A percentile compares a stretch with the other conserved stretches of the same genome.
These are phyloP conservation scores for Debaryomyces prosopidis DNA, from an alignment of 805 yeast genomes.

Conservation along the genomic window DNA sequence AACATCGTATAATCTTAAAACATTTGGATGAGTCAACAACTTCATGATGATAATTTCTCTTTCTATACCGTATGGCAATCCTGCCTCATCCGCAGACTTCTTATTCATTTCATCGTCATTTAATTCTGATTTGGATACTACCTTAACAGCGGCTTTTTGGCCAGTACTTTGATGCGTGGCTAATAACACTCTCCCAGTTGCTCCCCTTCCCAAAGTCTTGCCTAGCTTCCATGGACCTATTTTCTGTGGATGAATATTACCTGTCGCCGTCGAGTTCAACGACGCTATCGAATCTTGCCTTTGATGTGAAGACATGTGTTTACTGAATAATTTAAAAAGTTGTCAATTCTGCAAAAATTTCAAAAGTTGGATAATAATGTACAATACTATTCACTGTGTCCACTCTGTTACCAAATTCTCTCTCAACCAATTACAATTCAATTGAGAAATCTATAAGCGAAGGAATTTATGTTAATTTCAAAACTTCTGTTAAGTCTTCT, in stretches of 20 bases:
- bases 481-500: neutral
- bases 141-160: constrained; percentile 80
- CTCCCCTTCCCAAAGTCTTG: constrained; percentile 77
- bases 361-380: neutral
- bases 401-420: neutral
- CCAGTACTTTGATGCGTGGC: constrained; percentile 72
- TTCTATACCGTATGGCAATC: constrained; percentile 92
- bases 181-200: constrained; percentile 76
- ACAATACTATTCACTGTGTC: neutral
- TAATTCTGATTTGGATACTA: constrained; percentile 66
- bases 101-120: constrained; percentile 23
- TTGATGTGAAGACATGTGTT: constrained; percentile 40
- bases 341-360: neutral
- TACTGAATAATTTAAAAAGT: neutral
- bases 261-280: constrained; percentile 44
- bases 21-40: constrained; percentile 88
- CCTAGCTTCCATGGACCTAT: constrained; percentile 87
- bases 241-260: constrained; percentile 46
- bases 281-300: constrained; percentile 65
- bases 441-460: neutral
- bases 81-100: constrained; percentile 35
- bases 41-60: constrained; percentile 98
- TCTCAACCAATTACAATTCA: neutral
- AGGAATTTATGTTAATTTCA: neutral
- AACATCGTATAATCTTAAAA: constrained; percentile 85